A percentile compares a stretch with the other conserved stretches of the same genome.
Conservation (phyloP, 208 protist species). For the Phytomonas sp. region DNA sequence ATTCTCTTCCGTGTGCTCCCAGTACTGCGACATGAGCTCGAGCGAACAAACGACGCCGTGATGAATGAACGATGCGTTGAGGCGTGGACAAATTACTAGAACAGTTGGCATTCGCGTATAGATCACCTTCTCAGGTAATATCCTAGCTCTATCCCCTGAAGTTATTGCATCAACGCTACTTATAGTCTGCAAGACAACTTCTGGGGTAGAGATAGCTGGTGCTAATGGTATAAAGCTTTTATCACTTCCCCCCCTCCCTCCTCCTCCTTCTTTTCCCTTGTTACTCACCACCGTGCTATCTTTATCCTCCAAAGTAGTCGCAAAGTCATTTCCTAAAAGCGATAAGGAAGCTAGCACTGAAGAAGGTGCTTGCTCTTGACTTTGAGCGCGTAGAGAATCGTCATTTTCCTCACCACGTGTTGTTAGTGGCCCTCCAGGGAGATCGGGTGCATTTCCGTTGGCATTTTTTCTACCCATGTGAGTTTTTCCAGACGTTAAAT, state of each 20-base stretch:
- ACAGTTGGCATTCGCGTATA: constrained; percentile 55
- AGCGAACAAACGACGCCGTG: constrained; percentile 75
- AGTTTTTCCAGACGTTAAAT: not conserved
- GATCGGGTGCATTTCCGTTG: not conserved
- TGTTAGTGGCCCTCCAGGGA: not conserved
- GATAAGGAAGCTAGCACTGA: not conserved
- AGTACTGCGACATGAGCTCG: constrained; percentile 78
- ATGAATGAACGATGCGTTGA: constrained; percentile 75
- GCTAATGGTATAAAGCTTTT: not conserved
- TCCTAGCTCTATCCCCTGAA: not conserved
- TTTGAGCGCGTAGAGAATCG: not conserved
- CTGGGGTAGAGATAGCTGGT: not conserved
- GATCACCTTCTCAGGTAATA: not conserved
- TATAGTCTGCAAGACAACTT: not conserved
- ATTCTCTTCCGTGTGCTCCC: constrained; percentile 42
- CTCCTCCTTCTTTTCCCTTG: not conserved
- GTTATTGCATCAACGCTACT: not conserved
- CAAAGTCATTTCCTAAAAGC: not conserved
- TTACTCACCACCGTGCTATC: not conserved
- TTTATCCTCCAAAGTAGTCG: not conserved
- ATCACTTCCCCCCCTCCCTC: not conserved
- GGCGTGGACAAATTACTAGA: constrained; percentile 67
- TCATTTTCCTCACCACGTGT: not conserved
- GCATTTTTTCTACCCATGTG: not conserved
- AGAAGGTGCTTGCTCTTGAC: not conserved